Evolutionary conservation across 306 rosid species (phyloP), one percentile per base, ranked within the genome.

Genomic region (Pyrus betulifolia): DNA sequence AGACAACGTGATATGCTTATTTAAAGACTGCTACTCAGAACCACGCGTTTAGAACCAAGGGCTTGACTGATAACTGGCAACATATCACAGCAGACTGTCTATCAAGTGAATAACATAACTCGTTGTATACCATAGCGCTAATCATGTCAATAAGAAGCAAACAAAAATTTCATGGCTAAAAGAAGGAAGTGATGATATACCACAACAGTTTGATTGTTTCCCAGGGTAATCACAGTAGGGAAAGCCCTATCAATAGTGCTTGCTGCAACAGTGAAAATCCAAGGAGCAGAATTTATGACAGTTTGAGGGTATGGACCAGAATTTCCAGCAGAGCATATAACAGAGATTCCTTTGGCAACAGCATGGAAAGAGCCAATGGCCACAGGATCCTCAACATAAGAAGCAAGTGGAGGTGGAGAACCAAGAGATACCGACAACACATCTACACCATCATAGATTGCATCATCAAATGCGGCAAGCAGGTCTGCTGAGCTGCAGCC

Each of bases 381-480:
- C 49, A 89, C 33, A 49, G 78, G 81, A 79, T 89, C 94, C 15
- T 87, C 83, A 42, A 87, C 79, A 71, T 87, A 87, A 65, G 82
- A 76, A 46, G 85, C 70, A 44, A 84, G 88, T 46, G 91, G 94
- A 69, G 90, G 87, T 21, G 55, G 12, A 14, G 91, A 81, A 17
- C 95, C 92, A 11, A 90, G 84, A 74, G 90, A 90, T 11, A 52
- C 81, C 6, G 90, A 89, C 61, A 89, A 75, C 72, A 89, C 67
- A 65, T 87, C 84, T 4, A 89, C 91, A 2, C 90, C 88, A 69
- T 89, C 93, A 70, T 31, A 69, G 46, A 85, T 82, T 57, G 93
- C 94, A 66, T 87, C 91, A 46, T 85, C 94, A 74, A 89, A 87
- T 28, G 94, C 94, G 9, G 91, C 91, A 64, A 89, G 91, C 22